A percentile compares a stretch with the other conserved stretches of the same genome.
These are phyloP conservation scores for Teratosphaeria zuluensis DNA, from an alignment of 2,329 filamentous ascomycete species.

Conservation along the genomic window DNA sequence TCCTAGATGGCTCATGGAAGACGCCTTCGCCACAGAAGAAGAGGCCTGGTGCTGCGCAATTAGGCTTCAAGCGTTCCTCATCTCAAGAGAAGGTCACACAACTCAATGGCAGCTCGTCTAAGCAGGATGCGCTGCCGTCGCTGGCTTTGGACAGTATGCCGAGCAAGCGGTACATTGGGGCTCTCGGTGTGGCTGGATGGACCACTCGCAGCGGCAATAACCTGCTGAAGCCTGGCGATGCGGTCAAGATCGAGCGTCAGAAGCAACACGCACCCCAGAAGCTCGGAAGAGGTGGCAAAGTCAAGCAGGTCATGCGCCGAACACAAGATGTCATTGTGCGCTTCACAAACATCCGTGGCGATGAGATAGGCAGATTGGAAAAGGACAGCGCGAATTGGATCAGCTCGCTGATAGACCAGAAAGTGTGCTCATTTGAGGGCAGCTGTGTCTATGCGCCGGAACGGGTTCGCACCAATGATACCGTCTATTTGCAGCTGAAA, in stretches of 20 bases:
- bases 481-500: slow-evolving; percentile 78
- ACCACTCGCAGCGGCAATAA: slow-evolving; percentile 71
- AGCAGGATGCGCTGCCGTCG: slow-evolving; percentile 1
- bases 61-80: neutral
- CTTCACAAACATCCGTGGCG: slow-evolving; percentile 69
- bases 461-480: slow-evolving; percentile 77
- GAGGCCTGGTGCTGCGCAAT: neutral
- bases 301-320: slow-evolving; percentile 46
- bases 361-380: slow-evolving; percentile 76
- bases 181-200: slow-evolving; percentile 88
- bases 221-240: slow-evolving; percentile 69
- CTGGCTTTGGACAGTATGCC: slow-evolving; percentile 37
- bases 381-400: slow-evolving; percentile 88
- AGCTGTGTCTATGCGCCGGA: slow-evolving; percentile 85
- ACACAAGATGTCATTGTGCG: slow-evolving; percentile 81
- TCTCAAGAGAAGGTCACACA: neutral
- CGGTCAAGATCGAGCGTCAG: slow-evolving; percentile 77
- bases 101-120: neutral
- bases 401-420: slow-evolving; percentile 82
- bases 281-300: slow-evolving; percentile 29
- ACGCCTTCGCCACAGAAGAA: slow-evolving; percentile 16
- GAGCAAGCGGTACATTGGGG: slow-evolving; percentile 67
- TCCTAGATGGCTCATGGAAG: slow-evolving; percentile 55
- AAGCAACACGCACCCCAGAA: slow-evolving; percentile 54
- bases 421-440: slow-evolving; percentile 77